Conservation (phyloP, 306 rosid species). For the Cicer chorassanicum region DNA sequence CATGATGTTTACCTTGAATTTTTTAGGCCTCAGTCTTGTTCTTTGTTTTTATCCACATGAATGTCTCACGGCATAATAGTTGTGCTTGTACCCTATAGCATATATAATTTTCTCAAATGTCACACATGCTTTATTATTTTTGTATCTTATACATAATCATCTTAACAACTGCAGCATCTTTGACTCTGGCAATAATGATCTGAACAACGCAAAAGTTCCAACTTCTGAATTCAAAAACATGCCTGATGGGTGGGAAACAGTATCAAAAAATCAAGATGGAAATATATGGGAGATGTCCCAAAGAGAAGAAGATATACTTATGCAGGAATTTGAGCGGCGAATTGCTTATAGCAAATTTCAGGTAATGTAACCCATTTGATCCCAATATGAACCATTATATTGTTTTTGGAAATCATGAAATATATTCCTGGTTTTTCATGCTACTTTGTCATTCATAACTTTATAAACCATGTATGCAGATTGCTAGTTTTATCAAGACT, state of each 20-base stretch:
- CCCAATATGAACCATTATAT: constrained; percentile 6
- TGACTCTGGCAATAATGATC: constrained; percentile 63
- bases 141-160: constrained; percentile 34
- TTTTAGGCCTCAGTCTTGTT: background rate
- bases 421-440: constrained; percentile 2
- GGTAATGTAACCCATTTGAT: constrained; percentile 53
- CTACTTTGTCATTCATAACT: constrained; percentile 4
- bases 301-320: constrained; percentile 92
- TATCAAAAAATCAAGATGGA: constrained; percentile 71
- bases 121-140: constrained; percentile 27
- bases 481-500: constrained; percentile 94
- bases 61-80: background rate
- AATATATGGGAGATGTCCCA: constrained; percentile 97
- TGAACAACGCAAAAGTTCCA: constrained; percentile 58
- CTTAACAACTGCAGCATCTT: constrained; percentile 68
- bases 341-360: constrained; percentile 93
- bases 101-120: constrained; percentile 4
- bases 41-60: background rate
- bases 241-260: constrained; percentile 99
- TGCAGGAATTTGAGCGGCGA: constrained; percentile 93
- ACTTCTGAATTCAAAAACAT: constrained; percentile 72
- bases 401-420: constrained; percentile 1
- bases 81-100: background rate
- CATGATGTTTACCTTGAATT: background rate
- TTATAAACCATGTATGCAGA: constrained; percentile 56